phyloP scores from a whole-genome alignment of 495 filamentous ascomycete species.

The Rostrohypoxylon terebratum region DNA sequence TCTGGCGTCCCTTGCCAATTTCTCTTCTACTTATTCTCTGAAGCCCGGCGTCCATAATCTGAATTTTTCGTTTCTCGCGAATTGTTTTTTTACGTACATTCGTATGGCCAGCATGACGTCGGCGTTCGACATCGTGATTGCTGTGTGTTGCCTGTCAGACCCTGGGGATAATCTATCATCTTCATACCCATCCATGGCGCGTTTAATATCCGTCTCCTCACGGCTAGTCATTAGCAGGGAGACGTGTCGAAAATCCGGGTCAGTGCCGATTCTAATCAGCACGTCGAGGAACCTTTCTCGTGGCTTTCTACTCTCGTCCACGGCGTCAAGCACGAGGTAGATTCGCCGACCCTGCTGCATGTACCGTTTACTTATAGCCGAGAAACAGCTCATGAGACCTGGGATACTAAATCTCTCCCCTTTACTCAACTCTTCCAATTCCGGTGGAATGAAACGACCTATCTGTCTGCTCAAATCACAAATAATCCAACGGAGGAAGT shows the following conservation, averaged over 20 bases:
- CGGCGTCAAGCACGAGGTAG: conserved; percentile 37
- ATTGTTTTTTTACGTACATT: conserved; percentile 42
- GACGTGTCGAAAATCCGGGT: conserved; percentile 52
- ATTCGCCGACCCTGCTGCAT: conserved; percentile 8
- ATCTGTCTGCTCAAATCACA: conserved; percentile 50
- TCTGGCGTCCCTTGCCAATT: conserved; percentile 49
- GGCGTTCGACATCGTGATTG: conserved; percentile 53
- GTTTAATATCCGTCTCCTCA: conserved; percentile 54
- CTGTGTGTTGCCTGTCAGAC: not conserved
- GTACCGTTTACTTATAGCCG: conserved; percentile 18
- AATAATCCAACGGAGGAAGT: conserved; percentile 48
- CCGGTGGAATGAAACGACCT: conserved; percentile 25
- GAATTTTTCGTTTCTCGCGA: conserved; percentile 40
- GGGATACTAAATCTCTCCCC: conserved; percentile 17
- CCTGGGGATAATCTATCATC: not conserved
- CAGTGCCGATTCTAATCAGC: conserved; percentile 41
- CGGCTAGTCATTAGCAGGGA: conserved; percentile 57
- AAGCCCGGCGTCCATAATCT: conserved; percentile 39
- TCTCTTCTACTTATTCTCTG: conserved; percentile 44
- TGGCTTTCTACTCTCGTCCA: conserved; percentile 39
- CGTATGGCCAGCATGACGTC: conserved; percentile 52
- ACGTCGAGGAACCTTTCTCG: conserved; percentile 30
- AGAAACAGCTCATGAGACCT: conserved; percentile 27
- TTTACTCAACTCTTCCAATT: conserved; percentile 19
- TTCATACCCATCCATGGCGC: conserved; percentile 32